A percentile compares a stretch with the other conserved stretches of the same genome.
phyloP scores from a whole-genome alignment of 2,329 filamentous ascomycete species.

The Diplodia seriata region DNA sequence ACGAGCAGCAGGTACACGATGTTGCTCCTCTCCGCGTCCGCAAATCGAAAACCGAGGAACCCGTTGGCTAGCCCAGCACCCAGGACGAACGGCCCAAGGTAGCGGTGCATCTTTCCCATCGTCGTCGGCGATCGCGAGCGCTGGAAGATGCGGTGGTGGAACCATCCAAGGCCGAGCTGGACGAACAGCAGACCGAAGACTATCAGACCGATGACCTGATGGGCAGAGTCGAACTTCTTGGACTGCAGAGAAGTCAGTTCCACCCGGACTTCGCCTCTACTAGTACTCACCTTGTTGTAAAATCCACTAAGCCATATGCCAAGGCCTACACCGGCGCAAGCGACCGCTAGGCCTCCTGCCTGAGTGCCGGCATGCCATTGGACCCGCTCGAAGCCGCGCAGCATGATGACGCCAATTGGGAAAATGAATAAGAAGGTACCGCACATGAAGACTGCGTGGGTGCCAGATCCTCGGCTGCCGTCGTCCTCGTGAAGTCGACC shows the following conservation, averaged over 20 bases:
- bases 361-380: constrained; percentile 65
- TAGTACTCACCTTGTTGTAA: constrained; percentile 66
- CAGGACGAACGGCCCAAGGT: constrained; percentile 36
- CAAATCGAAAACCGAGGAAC: constrained; percentile 38
- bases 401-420: constrained; percentile 62
- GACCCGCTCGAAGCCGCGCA: constrained; percentile 60
- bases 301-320: constrained; percentile 61
- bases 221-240: constrained; percentile 57
- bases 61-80: constrained; percentile 37
- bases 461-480: constrained; percentile 38
- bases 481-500: constrained; percentile 36
- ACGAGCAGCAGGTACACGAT: constrained; percentile 36
- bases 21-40: constrained; percentile 34
- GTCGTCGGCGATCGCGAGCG: constrained; percentile 33
- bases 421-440: constrained; percentile 62
- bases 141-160: constrained; percentile 32
- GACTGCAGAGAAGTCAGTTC: constrained; percentile 49
- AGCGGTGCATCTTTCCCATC: constrained; percentile 36
- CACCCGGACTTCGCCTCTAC: constrained; percentile 53
- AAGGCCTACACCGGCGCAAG: constrained; percentile 59
- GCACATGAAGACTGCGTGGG: constrained; percentile 60
- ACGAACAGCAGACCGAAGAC: constrained; percentile 10
- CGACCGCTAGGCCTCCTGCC: constrained; percentile 56
- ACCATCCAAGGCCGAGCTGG: constrained; percentile 17
- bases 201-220: constrained; percentile 17